Evolutionary conservation across 805 yeast genomes (phyloP).

Genomic region (Hanseniaspora guilliermondii): DNA sequence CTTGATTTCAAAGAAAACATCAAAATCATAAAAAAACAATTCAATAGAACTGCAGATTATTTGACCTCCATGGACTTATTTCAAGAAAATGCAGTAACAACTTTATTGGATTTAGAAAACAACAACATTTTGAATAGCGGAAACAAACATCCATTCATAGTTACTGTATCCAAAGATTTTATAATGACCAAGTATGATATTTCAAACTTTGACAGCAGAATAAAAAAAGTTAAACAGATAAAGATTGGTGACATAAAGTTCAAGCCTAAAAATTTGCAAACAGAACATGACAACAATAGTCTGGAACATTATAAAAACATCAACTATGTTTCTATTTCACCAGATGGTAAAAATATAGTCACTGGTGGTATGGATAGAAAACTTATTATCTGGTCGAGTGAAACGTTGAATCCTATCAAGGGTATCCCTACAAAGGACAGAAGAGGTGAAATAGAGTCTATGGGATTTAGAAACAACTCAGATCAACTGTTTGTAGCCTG

Average conservation of each 20-base stretch:
- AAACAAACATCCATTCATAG: slow-evolving; percentile 44
- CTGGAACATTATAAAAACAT: slow-evolving; percentile 73
- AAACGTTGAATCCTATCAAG: slow-evolving; percentile 60
- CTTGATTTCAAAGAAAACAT: slow-evolving; percentile 35
- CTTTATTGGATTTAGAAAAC: slow-evolving; percentile 8
- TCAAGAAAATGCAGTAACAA: slow-evolving; percentile 12
- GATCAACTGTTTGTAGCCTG: slow-evolving; percentile 87
- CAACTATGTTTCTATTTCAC: slow-evolving; percentile 65
- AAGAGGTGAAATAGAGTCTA: slow-evolving; percentile 57
- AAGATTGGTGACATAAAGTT: slow-evolving; percentile 46
- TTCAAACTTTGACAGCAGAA: slow-evolving; percentile 41
- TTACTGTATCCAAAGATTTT: slow-evolving; percentile 71
- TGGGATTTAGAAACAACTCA: slow-evolving; percentile 65
- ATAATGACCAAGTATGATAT: slow-evolving; percentile 73
- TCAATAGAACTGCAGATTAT: slow-evolving; percentile 27
- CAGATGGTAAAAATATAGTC: slow-evolving; percentile 77
- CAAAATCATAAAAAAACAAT: slow-evolving; percentile 37
- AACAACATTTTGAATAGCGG: slow-evolving; percentile 26
- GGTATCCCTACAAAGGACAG: slow-evolving; percentile 65
- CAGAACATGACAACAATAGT: slow-evolving; percentile 37
- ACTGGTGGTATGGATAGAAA: slow-evolving; percentile 83
- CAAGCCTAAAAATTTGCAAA: slow-evolving; percentile 26
- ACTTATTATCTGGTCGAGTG: slow-evolving; percentile 75
- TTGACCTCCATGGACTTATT: slow-evolving; percentile 9
- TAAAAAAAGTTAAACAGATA: slow-evolving; percentile 49